Percentiles rank a stretch among this genome's conserved stretches.
Conservation (phyloP, 352 stramenopile species). For the Saprolegnia diclina region DNA sequence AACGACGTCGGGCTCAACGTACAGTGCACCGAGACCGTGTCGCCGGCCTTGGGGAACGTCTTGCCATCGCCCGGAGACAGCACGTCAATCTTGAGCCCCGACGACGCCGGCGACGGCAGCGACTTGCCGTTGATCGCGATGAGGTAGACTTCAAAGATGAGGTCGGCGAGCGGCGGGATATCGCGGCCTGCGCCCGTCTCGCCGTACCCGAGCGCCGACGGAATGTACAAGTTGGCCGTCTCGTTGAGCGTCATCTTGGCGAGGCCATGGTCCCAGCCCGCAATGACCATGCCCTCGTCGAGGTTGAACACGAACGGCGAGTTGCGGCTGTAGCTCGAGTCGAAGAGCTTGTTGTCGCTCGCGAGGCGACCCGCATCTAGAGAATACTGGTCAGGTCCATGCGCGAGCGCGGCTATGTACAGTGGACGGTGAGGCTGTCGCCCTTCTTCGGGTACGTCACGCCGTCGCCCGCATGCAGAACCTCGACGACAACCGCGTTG, state of each 20-base stretch:
- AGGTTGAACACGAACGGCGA: slow-evolving; percentile 21
- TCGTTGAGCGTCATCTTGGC: slow-evolving; percentile 21
- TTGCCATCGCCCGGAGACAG: slow-evolving; percentile 6
- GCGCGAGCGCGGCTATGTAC: neutral
- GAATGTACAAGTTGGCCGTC: slow-evolving; percentile 22
- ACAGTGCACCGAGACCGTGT: slow-evolving; percentile 22
- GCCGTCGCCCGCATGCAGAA: slow-evolving; percentile 14
- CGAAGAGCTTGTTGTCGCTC: neutral
- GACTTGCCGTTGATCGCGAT: slow-evolving; percentile 26
- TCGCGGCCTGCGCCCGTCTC: slow-evolving; percentile 16
- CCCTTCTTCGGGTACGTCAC: slow-evolving; percentile 23
- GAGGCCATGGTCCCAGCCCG: slow-evolving; percentile 22
- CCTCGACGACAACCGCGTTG: slow-evolving; percentile 13
- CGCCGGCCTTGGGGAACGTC: slow-evolving; percentile 2
- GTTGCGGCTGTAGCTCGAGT: slow-evolving; percentile 22
- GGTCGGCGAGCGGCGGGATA: slow-evolving; percentile 22
- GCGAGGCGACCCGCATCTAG: slow-evolving; percentile 18
- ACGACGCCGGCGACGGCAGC: neutral
- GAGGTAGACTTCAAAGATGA: slow-evolving; percentile 26
- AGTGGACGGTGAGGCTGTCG: slow-evolving; percentile 21
- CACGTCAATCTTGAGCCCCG: neutral
- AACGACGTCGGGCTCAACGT: neutral
- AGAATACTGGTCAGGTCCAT: neutral
- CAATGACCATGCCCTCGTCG: slow-evolving; percentile 19
- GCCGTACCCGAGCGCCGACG: slow-evolving; percentile 18